These are phyloP conservation scores for Alectoria sarmentosa DNA, from an alignment of 495 filamentous ascomycete genomes.

Conservation along the genomic window DNA sequence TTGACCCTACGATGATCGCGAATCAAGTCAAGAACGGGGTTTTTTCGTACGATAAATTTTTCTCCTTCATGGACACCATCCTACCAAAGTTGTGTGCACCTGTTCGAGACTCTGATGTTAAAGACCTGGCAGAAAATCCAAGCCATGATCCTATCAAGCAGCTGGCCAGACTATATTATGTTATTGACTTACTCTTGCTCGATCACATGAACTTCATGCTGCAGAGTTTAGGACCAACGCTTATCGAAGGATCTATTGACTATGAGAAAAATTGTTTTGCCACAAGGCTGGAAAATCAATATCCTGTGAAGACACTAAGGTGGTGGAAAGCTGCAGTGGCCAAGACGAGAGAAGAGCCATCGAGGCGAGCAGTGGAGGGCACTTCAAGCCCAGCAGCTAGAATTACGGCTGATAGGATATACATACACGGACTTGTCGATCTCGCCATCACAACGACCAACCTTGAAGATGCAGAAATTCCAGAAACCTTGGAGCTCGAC, in stretches of 20 bases:
- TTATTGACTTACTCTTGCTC: conserved; percentile 86
- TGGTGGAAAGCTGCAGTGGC: conserved; percentile 68
- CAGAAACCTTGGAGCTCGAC: conserved; percentile 84
- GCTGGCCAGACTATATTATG: conserved; percentile 71
- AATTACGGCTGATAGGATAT: conserved; percentile 62
- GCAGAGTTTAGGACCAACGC: conserved; percentile 66
- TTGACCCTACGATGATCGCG: conserved; percentile 71
- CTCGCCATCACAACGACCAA: conserved; percentile 54
- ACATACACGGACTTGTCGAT: conserved; percentile 65
- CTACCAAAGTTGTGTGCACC: conserved; percentile 94
- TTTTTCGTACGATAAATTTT: conserved; percentile 93
- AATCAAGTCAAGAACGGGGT: conserved; percentile 70
- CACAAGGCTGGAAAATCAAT: conserved; percentile 56
- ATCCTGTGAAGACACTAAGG: conserved; percentile 55
- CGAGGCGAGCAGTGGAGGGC: conserved; percentile 64
- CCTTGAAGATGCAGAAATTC: conserved; percentile 52
- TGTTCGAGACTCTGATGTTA: conserved; percentile 77
- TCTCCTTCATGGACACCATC: conserved; percentile 78
- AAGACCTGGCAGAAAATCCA: conserved; percentile 64
- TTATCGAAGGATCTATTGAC: conserved; percentile 69
- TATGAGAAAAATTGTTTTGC: conserved; percentile 80
- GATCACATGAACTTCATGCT: conserved; percentile 95
- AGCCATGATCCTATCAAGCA: conserved; percentile 78
- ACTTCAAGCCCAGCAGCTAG: conserved; percentile 46
- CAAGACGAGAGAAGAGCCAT: conserved; percentile 63